Conservation (phyloP, 768 basidiomycete species). For the Cystobasidium onofrii region DNA sequence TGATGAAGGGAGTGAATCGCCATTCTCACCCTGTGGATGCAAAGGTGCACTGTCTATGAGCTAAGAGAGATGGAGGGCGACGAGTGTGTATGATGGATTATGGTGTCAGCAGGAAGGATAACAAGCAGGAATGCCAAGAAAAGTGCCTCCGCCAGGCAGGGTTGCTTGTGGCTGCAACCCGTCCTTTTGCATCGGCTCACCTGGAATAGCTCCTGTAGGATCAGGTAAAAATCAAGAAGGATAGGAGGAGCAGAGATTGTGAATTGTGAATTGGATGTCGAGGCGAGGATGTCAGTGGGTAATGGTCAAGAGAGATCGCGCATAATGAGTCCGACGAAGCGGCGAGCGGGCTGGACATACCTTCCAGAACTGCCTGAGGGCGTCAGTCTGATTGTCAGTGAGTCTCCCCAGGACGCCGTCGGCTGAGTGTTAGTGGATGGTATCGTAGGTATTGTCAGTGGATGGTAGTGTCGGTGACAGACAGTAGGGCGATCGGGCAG, state of each 20-base stretch:
- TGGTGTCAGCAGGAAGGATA: not conserved
- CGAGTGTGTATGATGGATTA: too few relatives aligned
- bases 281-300: not conserved
- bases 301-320: too few relatives aligned
- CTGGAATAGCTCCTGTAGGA: not conserved
- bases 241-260: not conserved
- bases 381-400: slow-evolving; percentile 8
- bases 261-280: not conserved
- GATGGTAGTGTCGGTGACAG: not conserved
- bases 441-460: too few relatives aligned
- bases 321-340: not conserved
- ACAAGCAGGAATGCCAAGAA: too few relatives aligned
- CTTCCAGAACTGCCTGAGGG: slow-evolving; percentile 27
- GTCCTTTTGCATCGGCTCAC: too few relatives aligned
- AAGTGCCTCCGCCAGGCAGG: too few relatives aligned
- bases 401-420: slow-evolving; percentile 32
- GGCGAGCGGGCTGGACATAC: not conserved
- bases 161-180: too few relatives aligned
- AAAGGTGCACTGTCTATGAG: slow-evolving; percentile 2
- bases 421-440: too few relatives aligned
- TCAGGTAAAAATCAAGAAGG: not conserved
- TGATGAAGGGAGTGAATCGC: not conserved
- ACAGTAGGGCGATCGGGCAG: not conserved
- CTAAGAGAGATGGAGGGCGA: not conserved
- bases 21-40: not conserved